Conservation (phyloP, 2,329 filamentous ascomycete species). For the Chaetomiaceae sp. region DNA sequence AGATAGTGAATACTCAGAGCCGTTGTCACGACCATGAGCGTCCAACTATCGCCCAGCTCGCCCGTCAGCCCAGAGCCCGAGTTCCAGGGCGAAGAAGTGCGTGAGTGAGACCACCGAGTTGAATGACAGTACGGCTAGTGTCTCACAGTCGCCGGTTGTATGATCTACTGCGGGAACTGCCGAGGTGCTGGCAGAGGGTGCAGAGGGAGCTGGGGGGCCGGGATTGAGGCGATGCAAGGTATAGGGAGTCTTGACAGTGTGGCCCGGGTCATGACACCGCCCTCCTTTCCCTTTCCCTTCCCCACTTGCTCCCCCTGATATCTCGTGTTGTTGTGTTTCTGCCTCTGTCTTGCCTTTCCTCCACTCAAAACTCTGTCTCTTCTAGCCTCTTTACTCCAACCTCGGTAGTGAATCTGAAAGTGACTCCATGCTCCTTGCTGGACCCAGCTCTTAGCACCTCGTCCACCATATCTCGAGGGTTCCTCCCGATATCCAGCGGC, state of each 20-base stretch:
- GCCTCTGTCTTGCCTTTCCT: background rate
- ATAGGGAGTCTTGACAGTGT: conserved; percentile 3
- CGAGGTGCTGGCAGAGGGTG: no score
- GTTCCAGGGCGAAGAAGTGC: conserved; percentile 10
- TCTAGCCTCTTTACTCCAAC: conserved; percentile 10
- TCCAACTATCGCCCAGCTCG: conserved; percentile 15
- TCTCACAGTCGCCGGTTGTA: background rate
- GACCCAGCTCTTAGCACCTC: conserved; percentile 8
- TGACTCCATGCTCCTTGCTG: conserved; percentile 4
- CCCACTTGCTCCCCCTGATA: background rate
- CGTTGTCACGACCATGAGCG: conserved; percentile 9
- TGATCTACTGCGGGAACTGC: background rate
- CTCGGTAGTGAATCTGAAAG: conserved; percentile 13
- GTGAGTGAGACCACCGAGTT: background rate
- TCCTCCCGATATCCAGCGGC: conserved; percentile 2
- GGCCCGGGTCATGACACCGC: no score
- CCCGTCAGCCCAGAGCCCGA: conserved; percentile 10
- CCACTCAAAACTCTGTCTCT: conserved; percentile 14
- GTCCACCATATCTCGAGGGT: conserved; percentile 4
- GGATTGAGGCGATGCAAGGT: background rate
- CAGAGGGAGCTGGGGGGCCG: background rate
- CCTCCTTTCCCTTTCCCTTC: background rate
- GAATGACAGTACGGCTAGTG: background rate
- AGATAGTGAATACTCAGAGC: conserved; percentile 10
- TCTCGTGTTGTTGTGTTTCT: no score